These are phyloP conservation scores for Chaetomiaceae sp. DNA, from an alignment of 2,329 filamentous ascomycete genomes.

Conservation along the genomic window DNA sequence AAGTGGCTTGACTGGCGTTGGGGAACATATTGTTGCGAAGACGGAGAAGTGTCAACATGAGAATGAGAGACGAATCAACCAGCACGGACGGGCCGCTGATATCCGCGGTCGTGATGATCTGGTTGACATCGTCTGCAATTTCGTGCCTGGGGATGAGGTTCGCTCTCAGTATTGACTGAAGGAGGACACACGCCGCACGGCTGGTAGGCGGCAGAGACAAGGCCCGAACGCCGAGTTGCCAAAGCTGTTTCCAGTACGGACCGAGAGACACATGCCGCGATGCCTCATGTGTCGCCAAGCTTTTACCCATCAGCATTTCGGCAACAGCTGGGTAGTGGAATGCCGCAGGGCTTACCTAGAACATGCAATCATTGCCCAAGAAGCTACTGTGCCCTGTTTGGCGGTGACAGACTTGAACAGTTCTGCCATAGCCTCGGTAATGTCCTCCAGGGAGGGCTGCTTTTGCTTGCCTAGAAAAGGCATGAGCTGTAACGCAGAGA, in stretches of 20 bases:
- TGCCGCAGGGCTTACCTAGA: conserved; percentile 54
- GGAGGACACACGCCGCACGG: conserved; percentile 69
- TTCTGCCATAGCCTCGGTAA: conserved; percentile 52
- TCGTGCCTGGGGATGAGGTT: conserved; percentile 63
- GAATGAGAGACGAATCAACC: conserved; percentile 69
- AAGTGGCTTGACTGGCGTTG: conserved; percentile 60
- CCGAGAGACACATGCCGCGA: conserved; percentile 39
- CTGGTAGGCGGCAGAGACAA: conserved; percentile 67
- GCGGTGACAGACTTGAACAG: conserved; percentile 59
- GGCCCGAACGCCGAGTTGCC: conserved; percentile 68
- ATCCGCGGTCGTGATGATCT: conserved; percentile 71
- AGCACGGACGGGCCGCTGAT: conserved; percentile 73
- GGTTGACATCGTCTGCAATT: conserved; percentile 64
- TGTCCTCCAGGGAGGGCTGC: conserved; percentile 45
- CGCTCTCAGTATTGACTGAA: conserved; percentile 62
- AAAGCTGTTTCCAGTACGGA: conserved; percentile 63
- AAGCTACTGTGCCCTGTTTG: conserved; percentile 61
- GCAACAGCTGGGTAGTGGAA: not conserved
- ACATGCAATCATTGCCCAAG: conserved; percentile 82
- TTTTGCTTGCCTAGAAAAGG: conserved; percentile 50
- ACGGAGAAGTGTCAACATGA: conserved; percentile 68
- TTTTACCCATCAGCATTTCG: conserved; percentile 25
- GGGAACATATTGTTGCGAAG: conserved; percentile 63
- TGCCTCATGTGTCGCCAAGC: conserved; percentile 41
- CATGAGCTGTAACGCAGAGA: conserved; percentile 53